Evolutionary conservation across 2,329 filamentous ascomycete species (phyloP), one percentile per base, ranked within the genome.

Genomic region (Aurifilum marmelostoma): DNA sequence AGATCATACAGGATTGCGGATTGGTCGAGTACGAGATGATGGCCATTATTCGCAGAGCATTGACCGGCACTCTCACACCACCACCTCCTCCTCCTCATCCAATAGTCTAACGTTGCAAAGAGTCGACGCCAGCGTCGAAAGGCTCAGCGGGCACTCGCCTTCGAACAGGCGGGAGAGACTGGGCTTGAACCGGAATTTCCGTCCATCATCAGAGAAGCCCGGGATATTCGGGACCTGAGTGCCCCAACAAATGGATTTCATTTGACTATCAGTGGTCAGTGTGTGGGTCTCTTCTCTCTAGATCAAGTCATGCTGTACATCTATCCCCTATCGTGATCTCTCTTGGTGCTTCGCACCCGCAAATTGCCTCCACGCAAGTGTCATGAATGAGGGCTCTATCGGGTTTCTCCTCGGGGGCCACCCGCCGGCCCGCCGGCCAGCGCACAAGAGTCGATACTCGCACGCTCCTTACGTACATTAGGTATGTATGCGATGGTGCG

Each of bases 11-110:
- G 14, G 16, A 14, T 21, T 59, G 54, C 27, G 69, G 69, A 3
- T n/a, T 67, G 32, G 69, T 60, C 39, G 69, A 65, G 12, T 71
- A 67, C 29, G 69, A 71, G 56, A 67, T 69, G 67, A 50, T 71
- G 41, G 64, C 61, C 43, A 32, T 71, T 27, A 6, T 67, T 39
- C 58, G 58, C n/a, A 39, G 58, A 32, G 32, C 32, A n/a, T 39
- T n/a, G 8, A 39, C 18, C 58, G 32, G 6, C 8, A 16, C 32
- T 32, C 32, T 60, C 18, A 4, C 4, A 4, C 34, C 34, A 34
- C 34, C 34, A 34, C 9, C 21, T 34, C n/a, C 32, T 4, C 34
- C 29, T 18, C 7, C 43, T 7, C 18, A n/a, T n/a, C n/a, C n/a
- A n/a, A n/a, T n/a, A 34, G 58, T 16, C 8, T 3, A 12, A 21